Conservation (phyloP, 345 rosid genomes). For the sweet orange (Citrus sinensis) region DVS_A1.0 CM039166.1:17372001-17372500, state of each 20-base stretch:
- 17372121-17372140: not conserved
- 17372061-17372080: not conserved
- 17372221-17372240: not conserved
- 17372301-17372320: not conserved
- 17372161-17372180: not conserved
- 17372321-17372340: not conserved
- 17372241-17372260: not conserved
- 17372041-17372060: not conserved
- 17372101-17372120: too few species aligned
- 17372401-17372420: not conserved
- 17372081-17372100: not conserved
- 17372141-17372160: not conserved
- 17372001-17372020: not conserved
- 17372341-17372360: not conserved
- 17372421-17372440: not conserved
- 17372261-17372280: not conserved
- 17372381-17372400: not conserved
- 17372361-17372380: not conserved
- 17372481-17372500: not conserved
- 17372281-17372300: not conserved
- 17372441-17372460: not conserved
- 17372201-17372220: not conserved
- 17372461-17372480: not conserved
- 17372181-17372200: not conserved
- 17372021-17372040: not conserved